Base-by-base conservation (phyloP, 2,329 filamentous ascomycete genomes). In the Beauveria sp. region DNA sequence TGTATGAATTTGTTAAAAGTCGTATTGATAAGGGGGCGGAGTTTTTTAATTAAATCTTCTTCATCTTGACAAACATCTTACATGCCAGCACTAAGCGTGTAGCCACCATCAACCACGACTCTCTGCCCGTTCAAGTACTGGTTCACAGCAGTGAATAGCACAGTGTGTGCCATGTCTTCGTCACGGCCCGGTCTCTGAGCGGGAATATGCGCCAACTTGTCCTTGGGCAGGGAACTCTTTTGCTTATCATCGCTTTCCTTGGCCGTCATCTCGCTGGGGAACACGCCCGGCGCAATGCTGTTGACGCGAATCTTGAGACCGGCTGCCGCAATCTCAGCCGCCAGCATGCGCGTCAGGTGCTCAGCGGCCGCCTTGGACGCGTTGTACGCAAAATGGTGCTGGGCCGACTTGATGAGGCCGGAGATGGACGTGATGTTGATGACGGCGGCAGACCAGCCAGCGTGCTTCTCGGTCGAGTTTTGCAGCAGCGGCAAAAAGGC, bases 261-360 rank as follows among this genome's bases (percentile, higher is more conserved):
- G 1, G 83, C 80, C 44, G 85, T 87, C 88, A 90, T 90, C 81
- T 90, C 88, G 68, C 86, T 88, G 20, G 85, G 87, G 67, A 83
- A 83, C 30, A 89, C 80, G 40, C 88, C 88, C 0, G 89, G 89
- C 0, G 89, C 89, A 63, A 90, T 90, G 46, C 87, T 84, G 68
- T 92, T 82, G 43, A 88, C 80, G 66, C 91, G 89, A 46, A 83
- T 78, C 70, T 84, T 87, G 63, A 88, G 80, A 22, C 81, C 79
- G 52, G 83, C 77, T 63, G 75, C 75, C 0, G 82, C 80, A 6
- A 89, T 70, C 71, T 89, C 86, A 43, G 77, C 75, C 0, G 86
- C 84, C 12, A 90, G 73, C 69, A 89, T 86, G 60, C 85, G 77
- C 40, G 79, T 85, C 59, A 90, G 72, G 66, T 90, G 87, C 63